phyloP scores from a whole-genome alignment of 2,329 filamentous ascomycete genomes.

The Pezicula radicicola region DNA sequence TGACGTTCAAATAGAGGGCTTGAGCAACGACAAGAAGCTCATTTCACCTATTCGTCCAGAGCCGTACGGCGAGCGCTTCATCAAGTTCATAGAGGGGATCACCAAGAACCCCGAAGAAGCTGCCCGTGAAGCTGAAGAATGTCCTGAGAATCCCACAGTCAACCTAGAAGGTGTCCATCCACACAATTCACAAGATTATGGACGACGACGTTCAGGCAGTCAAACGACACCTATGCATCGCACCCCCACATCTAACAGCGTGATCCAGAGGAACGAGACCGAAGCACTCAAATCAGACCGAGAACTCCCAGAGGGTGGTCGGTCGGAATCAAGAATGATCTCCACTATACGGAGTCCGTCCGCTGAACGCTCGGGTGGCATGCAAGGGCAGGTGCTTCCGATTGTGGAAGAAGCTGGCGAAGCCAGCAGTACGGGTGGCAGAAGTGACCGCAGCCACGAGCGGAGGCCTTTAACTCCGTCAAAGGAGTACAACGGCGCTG shows the following conservation, averaged over 20 bases:
- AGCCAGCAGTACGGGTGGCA: conserved; percentile 61
- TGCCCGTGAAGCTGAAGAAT: conserved; percentile 52
- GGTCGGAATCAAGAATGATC: conserved; percentile 40
- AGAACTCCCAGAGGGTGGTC: conserved; percentile 32
- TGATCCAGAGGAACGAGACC: conserved; percentile 22
- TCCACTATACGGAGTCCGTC: conserved; percentile 53
- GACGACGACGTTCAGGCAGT: conserved; percentile 17
- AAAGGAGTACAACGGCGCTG: conserved; percentile 31
- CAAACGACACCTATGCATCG: conserved; percentile 13
- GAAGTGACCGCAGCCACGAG: conserved; percentile 46
- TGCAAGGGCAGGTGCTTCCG: conserved; percentile 63
- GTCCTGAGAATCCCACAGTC: conserved; percentile 30
- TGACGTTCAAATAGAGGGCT: conserved; percentile 52
- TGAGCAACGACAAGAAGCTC: conserved; percentile 77
- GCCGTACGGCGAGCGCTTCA: conserved; percentile 89
- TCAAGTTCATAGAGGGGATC: conserved; percentile 85
- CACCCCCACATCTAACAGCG: conserved; percentile 16
- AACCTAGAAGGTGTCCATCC: conserved; percentile 33
- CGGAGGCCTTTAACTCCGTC: conserved; percentile 38
- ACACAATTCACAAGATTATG: conserved; percentile 22
- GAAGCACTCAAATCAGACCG: conserved; percentile 24
- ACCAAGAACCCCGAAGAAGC: conserved; percentile 89
- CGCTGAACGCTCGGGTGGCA: conserved; percentile 50
- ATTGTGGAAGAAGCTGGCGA: conserved; percentile 91
- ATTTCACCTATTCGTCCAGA: conserved; percentile 91